A percentile compares a stretch with the other conserved stretches of the same genome.
Conservation (phyloP, 2,329 filamentous ascomycete species). For the Tolypocladium guangdongense region DNA sequence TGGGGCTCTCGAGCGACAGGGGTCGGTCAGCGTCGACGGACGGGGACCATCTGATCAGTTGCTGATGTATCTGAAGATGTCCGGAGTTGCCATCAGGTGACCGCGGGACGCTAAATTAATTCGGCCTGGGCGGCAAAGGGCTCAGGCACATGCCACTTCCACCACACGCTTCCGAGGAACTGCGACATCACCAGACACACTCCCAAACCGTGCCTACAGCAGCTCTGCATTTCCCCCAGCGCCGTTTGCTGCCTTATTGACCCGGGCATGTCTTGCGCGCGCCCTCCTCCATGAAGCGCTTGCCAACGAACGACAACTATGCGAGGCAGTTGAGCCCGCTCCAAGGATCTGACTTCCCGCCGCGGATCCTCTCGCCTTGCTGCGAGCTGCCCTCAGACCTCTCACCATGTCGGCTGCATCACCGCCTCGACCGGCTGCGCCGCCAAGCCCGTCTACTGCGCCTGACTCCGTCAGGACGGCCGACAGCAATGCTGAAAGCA, state of each 20-base stretch:
- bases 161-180: background rate
- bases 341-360: background rate
- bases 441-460: slow-evolving; percentile 5
- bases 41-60: too few relatives aligned
- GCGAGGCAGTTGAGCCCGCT: background rate
- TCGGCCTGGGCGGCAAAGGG: too few relatives aligned
- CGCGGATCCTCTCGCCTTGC: background rate
- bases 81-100: too few relatives aligned
- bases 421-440: slow-evolving; percentile 4
- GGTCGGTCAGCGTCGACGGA: too few relatives aligned
- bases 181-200: background rate
- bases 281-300: background rate
- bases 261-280: background rate
- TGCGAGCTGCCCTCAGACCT: background rate
- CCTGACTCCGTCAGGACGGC: slow-evolving; percentile 4
- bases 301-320: background rate
- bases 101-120: too few relatives aligned
- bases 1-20: too few relatives aligned
- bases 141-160: too few relatives aligned
- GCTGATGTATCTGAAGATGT: too few relatives aligned
- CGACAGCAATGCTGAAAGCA: slow-evolving; percentile 6
- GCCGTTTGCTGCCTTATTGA: background rate
- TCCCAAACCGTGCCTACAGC: background rate
- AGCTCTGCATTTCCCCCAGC: background rate
- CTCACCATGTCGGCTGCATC: slow-evolving; percentile 6